Base-by-base conservation (phyloP, 75 land plant species). In the Larix kaempferi region DNA sequence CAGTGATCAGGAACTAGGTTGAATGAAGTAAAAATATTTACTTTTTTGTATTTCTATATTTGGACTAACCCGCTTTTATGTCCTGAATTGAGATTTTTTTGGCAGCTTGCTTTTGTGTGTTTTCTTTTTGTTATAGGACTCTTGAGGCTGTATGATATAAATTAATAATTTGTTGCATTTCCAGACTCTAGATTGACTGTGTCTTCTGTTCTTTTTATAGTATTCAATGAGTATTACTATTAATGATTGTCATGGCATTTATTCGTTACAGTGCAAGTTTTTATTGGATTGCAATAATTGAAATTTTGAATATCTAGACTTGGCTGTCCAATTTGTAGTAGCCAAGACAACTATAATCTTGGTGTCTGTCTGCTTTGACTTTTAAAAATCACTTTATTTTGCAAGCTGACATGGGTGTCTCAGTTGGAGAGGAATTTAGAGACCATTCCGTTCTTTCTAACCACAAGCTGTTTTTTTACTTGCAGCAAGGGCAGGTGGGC, bases 401-500 rank as follows among this genome's bases (percentile, higher is more conserved):
- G 63, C 26, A 26, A 26, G 14, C 4, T 49, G 60, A 26, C 57
- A 5, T 26, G 27, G 15, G 59, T n/a, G 27, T 16, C 76, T 55
- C 17, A 26, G 56, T 56, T 56, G 56, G 56, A 29, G 37, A 49
- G 35, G 11, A 13, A 22, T 23, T 49, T 74, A 23, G 35, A 54
- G 29, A 25, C n/a, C 25, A 16, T 55, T 4, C 64, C 5, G 27
- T 29, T 74, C 11, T 25, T 56, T 74, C 16, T 16, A n/a, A 7
- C 23, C 33, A 14, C 27, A 74, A 57, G 12, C 1, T 17, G 8
- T 27, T 71, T 29, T 22, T 74, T 54, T 27, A 19, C 67, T 26
- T 63, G 57, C 80, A 73, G 37, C 84, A 90, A 90, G 89, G 85
- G 66, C 94, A 88, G 69, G 17, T 86, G 35, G 91, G 86, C 0